Evolutionary conservation across 2,329 filamentous ascomycete species (phyloP), one percentile per base, ranked within the genome.

Genomic region (Ascocoryne sarcoides): DNA sequence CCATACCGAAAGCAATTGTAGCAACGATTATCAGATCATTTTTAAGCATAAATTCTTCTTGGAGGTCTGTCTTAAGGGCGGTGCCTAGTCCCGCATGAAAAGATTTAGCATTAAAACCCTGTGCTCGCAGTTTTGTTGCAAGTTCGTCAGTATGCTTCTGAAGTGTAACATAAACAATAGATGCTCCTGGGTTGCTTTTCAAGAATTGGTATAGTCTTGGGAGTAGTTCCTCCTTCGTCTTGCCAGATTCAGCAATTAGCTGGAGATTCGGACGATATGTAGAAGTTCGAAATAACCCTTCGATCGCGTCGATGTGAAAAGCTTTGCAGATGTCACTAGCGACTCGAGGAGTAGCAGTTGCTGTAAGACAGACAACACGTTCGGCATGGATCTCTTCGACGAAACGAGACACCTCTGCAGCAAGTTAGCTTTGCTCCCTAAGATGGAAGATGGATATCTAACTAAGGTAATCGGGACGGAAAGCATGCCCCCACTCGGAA

Each of bases 1-100:
- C 73, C 73, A 76, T 76, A 1, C 73, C 73, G 37, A 76, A 76
- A 1, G 73, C 73, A 30, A 76, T 75, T 0, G 73, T 76, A 3
- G 72, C 71, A 14, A 71, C 66, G 10, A 73, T 65, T 18, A 71
- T 66, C n/a, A 62, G 52, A 20, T 68, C 56, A 16, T 62, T 55
- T 2, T 60, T 62, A 1, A 59, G 56, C 68, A 75, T 71, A 40
- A 75, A 76, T 7, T 63, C 58, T 2, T 75, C 70, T 46, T 76
- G 73, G 2, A 70, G 55, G 2, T 59, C 32, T 1, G 56, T 62
- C 54, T 75, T 75, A 1, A 56, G 48, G 1, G 65, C 62, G 0
- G 61, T 53, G 16, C 65, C 61, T 61, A 75, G 65, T 1, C 71
- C 71, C 0, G 70, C 70, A 45, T 75, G 71, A 33, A 73, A 75